Evolutionary conservation across 306 rosid genomes (phyloP).

Genomic region (Nissolia schottii): DNA sequence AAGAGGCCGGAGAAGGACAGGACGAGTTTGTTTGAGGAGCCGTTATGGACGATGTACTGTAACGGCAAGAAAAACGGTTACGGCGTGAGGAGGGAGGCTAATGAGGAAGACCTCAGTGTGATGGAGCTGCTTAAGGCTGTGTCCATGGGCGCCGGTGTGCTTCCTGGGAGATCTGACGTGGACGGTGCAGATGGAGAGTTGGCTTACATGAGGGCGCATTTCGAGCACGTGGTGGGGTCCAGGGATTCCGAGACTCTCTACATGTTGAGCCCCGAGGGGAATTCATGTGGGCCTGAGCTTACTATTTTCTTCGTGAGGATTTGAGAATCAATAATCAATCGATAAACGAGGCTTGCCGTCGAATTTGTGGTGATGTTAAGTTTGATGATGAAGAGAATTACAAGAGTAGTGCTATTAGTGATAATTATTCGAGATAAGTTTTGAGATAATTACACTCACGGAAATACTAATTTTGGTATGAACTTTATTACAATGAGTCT

Average conservation of each 20-base stretch:
- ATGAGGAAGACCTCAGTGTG: constrained; percentile 55
- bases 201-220: constrained; percentile 66
- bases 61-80: constrained; percentile 81
- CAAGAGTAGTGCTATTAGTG: too few species aligned
- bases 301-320: constrained; percentile 74
- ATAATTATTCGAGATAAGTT: too few species aligned
- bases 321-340: neutral
- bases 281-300: constrained; percentile 67
- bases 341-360: neutral
- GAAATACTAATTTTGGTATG: too few species aligned
- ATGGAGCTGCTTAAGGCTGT: constrained; percentile 73
- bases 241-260: constrained; percentile 75
- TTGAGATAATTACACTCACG: too few species aligned
- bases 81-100: constrained; percentile 59
- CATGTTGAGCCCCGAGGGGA: constrained; percentile 79
- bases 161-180: constrained; percentile 41
- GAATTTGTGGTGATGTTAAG: neutral
- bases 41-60: constrained; percentile 67
- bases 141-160: constrained; percentile 82
- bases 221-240: constrained; percentile 63
- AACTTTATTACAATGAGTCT: too few species aligned
- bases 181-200: constrained; percentile 52
- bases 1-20: constrained; percentile 59
- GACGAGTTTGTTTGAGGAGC: constrained; percentile 54
- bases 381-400: neutral